These are phyloP conservation scores for Camellia granthamiana DNA, from an alignment of 148 eudicot genomes.

Conservation along the genomic window DNA sequence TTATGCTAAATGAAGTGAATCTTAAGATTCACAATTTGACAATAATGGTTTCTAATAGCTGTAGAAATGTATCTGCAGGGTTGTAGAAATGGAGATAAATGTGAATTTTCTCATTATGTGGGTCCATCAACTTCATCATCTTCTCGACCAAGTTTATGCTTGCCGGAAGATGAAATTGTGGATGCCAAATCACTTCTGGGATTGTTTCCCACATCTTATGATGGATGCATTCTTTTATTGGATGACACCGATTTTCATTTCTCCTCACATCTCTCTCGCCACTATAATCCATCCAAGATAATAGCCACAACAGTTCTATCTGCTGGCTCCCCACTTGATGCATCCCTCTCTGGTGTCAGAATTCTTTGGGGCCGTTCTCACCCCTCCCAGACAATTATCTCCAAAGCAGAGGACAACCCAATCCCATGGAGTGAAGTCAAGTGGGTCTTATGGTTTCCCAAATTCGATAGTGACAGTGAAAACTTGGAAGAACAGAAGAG, in stretches of 20 bases:
- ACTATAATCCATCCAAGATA: conserved; percentile 52
- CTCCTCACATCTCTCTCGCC: conserved; percentile 43
- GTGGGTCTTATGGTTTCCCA: conserved; percentile 72
- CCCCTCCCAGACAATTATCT: conserved; percentile 42
- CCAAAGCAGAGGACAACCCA: conserved; percentile 32
- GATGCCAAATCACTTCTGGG: conserved; percentile 42
- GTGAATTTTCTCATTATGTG: conserved; percentile 66
- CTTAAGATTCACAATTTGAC: too few species aligned
- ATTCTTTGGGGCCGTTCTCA: conserved; percentile 48
- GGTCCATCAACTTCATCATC: conserved; percentile 29
- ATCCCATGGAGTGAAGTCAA: conserved; percentile 67
- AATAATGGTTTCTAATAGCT: background rate
- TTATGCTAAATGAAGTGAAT: too few species aligned
- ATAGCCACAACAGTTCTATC: conserved; percentile 55
- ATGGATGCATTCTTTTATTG: conserved; percentile 51
- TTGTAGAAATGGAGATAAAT: conserved; percentile 73
- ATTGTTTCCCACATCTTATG: conserved; percentile 43
- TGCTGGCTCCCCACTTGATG: conserved; percentile 30
- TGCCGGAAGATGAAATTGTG: conserved; percentile 49
- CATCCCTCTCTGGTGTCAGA: conserved; percentile 39
- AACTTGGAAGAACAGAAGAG: conserved; percentile 47
- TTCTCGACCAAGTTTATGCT: conserved; percentile 31
- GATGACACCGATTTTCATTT: conserved; percentile 66
- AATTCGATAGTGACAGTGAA: conserved; percentile 38
- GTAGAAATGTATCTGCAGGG: conserved; percentile 51